A percentile compares a stretch with the other conserved stretches of the same genome.
phyloP scores from a whole-genome alignment of 345 rosid species.

The Arabis hirsuta region DNA sequence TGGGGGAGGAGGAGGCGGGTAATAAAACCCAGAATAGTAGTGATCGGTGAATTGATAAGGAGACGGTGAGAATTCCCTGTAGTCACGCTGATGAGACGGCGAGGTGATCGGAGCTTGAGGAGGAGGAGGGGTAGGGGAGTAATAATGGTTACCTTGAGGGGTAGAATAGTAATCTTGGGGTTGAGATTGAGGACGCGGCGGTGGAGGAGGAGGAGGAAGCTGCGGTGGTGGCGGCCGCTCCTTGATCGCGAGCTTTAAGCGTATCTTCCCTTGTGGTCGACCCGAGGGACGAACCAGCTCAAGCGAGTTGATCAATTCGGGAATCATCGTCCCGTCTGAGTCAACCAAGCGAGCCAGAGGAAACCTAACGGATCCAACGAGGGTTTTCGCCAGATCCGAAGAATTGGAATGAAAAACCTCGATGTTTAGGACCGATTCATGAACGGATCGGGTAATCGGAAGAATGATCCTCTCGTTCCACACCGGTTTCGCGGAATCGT shows the following conservation, averaged over 20 bases:
- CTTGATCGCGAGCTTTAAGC: conserved; percentile 50
- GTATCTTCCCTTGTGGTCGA: conserved; percentile 66
- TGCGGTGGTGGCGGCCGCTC: conserved; percentile 51
- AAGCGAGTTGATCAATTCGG: conserved; percentile 43
- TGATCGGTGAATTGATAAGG: conserved; percentile 44
- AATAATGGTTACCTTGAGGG: conserved; percentile 50
- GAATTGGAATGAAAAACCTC: conserved; percentile 58
- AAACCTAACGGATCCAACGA: conserved; percentile 63
- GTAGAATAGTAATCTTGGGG: conserved; percentile 46
- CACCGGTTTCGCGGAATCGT: conserved; percentile 49
- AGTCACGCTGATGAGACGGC: conserved; percentile 47
- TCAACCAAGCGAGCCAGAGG: conserved; percentile 55
- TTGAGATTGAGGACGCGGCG: conserved; percentile 46
- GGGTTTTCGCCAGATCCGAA: conserved; percentile 56
- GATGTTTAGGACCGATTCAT: conserved; percentile 56
- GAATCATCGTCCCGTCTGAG: conserved; percentile 43
- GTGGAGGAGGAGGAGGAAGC: conserved; percentile 49
- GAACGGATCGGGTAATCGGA: conserved; percentile 49
- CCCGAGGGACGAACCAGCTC: conserved; percentile 70
- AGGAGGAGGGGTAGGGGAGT: conserved; percentile 53
- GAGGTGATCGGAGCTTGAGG: conserved; percentile 37
- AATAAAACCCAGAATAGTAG: conserved; percentile 51
- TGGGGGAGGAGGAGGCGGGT: conserved; percentile 53
- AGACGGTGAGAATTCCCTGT: conserved; percentile 49
- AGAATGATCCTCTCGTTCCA: conserved; percentile 66